Base-by-base conservation (phyloP, 2,329 filamentous ascomycete genomes). In the Cladosporium cucumerinum region DNA sequence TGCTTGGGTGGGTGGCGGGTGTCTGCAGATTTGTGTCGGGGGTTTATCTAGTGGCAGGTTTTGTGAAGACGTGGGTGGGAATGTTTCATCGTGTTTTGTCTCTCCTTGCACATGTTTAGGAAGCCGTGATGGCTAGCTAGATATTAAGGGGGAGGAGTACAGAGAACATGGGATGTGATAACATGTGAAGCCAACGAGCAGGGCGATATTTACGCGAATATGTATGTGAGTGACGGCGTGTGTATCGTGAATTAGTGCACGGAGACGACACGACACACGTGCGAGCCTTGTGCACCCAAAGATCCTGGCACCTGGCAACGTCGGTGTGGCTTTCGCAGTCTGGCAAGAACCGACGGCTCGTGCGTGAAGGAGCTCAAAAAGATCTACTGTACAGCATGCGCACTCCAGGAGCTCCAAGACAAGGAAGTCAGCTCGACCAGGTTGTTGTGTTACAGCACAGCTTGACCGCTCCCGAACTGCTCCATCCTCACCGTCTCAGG, bases 291-390 rank as follows among this genome's bases (percentile, higher is more conserved):
- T 46, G 55, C 55, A 36, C 55, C 11, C 7, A 1, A 36, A 16
- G 36, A 46, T 58, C 55, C 55, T n/a, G 36, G 55, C 36, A 43
- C 21, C 14, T 57, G 55, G n/a, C 36, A 46, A 21, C 7, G 12
- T 46, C 39, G 39, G 39, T 46, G 39, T 46, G 39, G 39, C 39
- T 46, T 46, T 46, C 36, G 39, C 28, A 46, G 39, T 46, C 34
- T 58, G 55, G 34, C 55, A 34, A 58, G 55, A 58, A 58, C 55
- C 30, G 34, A 23, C 55, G 54, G 54, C 28, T 57, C 54, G 54
- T 46, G 36, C 55, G 26, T 58, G 23, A 36, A 58, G 34, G 55
- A 39, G 16, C 21, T 21, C 55, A 36, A 30, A 36, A 30, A 25
- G 54, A 57, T 57, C 54, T 57, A 39, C 54, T 39, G 54, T 57